phyloP scores from a whole-genome alignment of 2,329 filamentous ascomycete species.

The Lachnum nothofagi region DNA sequence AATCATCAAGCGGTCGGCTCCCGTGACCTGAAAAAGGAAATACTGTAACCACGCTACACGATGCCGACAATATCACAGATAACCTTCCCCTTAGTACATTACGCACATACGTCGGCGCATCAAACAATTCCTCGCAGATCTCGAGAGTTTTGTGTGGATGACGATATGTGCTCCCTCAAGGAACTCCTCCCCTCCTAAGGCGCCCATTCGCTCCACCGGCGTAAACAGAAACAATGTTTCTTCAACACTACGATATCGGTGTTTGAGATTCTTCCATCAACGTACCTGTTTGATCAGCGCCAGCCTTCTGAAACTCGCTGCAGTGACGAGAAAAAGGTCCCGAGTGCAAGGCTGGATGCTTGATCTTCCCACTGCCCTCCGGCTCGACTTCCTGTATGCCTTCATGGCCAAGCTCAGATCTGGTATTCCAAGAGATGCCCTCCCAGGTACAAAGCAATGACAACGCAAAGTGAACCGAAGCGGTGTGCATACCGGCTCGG shows the following conservation, averaged over 20 bases:
- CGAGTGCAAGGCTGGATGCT: conserved; percentile 9
- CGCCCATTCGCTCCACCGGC: background rate
- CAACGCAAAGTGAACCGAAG: too few relatives aligned
- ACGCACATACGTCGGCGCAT: background rate
- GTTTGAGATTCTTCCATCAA: background rate
- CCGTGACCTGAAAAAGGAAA: too few relatives aligned
- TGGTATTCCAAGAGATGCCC: background rate
- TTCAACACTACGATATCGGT: background rate
- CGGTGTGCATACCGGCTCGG: too few relatives aligned
- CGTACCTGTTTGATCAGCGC: conserved; percentile 28
- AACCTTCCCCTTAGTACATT: conserved; percentile 1
- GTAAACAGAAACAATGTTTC: background rate
- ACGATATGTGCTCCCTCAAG: background rate
- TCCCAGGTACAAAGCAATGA: background rate
- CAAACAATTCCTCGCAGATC: background rate
- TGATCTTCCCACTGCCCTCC: conserved; percentile 24
- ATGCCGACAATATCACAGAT: background rate
- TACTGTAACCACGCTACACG: too few relatives aligned
- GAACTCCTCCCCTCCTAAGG: background rate
- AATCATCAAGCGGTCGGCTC: too few relatives aligned
- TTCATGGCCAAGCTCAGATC: background rate
- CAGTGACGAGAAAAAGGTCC: conserved; percentile 7
- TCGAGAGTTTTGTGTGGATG: background rate
- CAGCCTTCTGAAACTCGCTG: conserved; percentile 19
- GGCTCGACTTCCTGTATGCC: conserved; percentile 5